phyloP scores from a whole-genome alignment of 495 filamentous ascomycete genomes.

The Aspergillus sclerotiicarbonarius region DNA sequence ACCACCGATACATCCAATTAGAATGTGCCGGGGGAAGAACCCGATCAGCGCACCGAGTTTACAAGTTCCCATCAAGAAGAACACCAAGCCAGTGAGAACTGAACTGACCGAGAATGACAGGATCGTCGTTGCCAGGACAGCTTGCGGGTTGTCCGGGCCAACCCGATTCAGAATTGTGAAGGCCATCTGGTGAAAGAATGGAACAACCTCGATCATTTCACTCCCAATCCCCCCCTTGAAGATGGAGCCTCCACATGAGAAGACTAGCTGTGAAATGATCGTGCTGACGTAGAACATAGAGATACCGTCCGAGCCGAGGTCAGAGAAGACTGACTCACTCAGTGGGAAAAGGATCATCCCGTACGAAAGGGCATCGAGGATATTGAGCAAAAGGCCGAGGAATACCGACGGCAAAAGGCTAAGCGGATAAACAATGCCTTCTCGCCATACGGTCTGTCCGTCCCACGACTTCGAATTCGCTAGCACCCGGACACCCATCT shows the following conservation, averaged over 20 bases:
- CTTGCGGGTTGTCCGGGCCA: conserved; percentile 75
- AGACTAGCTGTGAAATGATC: conserved; percentile 91
- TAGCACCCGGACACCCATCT: conserved; percentile 26
- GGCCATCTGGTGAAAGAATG: conserved; percentile 97
- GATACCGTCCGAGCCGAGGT: conserved; percentile 86
- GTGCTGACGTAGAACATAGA: conserved; percentile 99
- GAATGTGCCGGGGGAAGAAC: conserved; percentile 92
- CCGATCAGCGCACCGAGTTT: conserved; percentile 87
- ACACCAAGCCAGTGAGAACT: conserved; percentile 83
- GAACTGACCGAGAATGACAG: conserved; percentile 88
- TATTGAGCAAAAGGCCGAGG: conserved; percentile 84
- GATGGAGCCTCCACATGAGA: conserved; percentile 77
- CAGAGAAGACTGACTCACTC: conserved; percentile 75
- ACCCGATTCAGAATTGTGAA: conserved; percentile 77
- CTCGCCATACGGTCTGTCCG: conserved; percentile 58
- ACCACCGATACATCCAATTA: conserved; percentile 96
- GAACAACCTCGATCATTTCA: conserved; percentile 98
- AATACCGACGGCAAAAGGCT: conserved; percentile 79
- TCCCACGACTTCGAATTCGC: conserved; percentile 72
- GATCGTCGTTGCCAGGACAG: conserved; percentile 89
- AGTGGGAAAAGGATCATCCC: conserved; percentile 96
- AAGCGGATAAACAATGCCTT: conserved; percentile 62
- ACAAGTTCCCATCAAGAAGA: conserved; percentile 84
- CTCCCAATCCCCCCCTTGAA: conserved; percentile 93
- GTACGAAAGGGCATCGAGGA: conserved; percentile 92